Evolutionary conservation across 2,329 filamentous ascomycete genomes (phyloP).

Genomic region (Chrysoporthe cubensis): DNA sequence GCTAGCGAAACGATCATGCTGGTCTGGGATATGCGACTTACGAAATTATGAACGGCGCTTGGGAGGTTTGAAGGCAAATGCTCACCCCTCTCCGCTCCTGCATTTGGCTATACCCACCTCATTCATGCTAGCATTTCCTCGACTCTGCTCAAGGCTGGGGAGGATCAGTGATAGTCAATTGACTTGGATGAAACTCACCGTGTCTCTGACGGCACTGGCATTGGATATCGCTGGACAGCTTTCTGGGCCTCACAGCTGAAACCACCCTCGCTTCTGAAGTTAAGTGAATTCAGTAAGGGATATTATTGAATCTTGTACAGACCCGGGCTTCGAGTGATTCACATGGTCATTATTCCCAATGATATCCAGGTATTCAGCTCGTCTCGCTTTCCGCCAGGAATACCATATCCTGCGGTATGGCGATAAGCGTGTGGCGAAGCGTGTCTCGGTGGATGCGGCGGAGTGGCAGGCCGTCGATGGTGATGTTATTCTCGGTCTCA

Average conservation of each 20-base stretch:
- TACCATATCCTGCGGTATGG: slow-evolving; percentile 57
- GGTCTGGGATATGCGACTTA: not conserved
- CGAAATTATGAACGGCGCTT: slow-evolving; percentile 14
- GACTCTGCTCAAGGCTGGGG: not conserved
- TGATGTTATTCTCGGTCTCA: slow-evolving; percentile 35
- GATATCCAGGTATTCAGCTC: not conserved
- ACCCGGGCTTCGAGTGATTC: no score
- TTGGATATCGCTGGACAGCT: no score
- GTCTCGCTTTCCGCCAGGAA: slow-evolving; percentile 50
- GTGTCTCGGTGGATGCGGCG: slow-evolving; percentile 43
- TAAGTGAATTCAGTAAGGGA: not conserved
- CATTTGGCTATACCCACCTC: slow-evolving; percentile 13
- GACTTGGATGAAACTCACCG: no score
- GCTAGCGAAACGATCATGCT: not conserved
- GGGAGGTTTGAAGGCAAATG: not conserved
- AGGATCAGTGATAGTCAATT: not conserved
- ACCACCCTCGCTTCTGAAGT: not conserved
- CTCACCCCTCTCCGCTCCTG: not conserved
- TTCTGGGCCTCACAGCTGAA: not conserved
- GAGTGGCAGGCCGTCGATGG: slow-evolving; percentile 48
- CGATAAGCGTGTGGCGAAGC: slow-evolving; percentile 53
- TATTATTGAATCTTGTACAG: not conserved
- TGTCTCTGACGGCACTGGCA: not conserved
- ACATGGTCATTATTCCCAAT: not conserved
- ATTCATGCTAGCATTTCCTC: not conserved